Evolutionary conservation across 495 filamentous ascomycete species (phyloP), one percentile per base, ranked within the genome.

Genomic region (Tetracladium marchalianum): DNA sequence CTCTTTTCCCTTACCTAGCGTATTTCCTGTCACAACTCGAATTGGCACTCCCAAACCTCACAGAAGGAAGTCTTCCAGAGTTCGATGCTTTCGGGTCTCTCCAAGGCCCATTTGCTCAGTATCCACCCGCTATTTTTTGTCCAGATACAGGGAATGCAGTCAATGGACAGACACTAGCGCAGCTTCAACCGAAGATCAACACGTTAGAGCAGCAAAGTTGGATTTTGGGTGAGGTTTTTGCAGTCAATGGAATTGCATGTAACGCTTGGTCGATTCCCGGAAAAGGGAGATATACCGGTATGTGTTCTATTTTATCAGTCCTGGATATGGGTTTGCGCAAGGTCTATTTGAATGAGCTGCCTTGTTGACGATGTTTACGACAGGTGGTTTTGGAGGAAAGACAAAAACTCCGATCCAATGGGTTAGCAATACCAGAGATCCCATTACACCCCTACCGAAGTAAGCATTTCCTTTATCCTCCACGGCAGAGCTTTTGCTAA

Each of bases 351-450:
- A 32, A 10, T 11, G 9, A n/a, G 15, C 4, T 42, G n/a, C 4
- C 11, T 33, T 44, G 7, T 4, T 9, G 18, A 17, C 22, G 11
- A 4, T 11, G 15, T 33, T 24, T 4, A 17, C 18, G 13, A 18
- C 32, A 41, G 52, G 52, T 4, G 39, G 43, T 6, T 50, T 47
- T 43, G 47, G 47, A 10, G 39, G 47, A 5, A 31, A 41, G 1
- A 47, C 52, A 1, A 47, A 19, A 35, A 55, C 42, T 31, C 52
- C 52, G 0, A 44, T 55, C 10, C 39, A 51, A 24, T 55, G 50
- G 18, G 44, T 51, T 18, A 42, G 44, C 44, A 51, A 50, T 11
- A 50, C 52, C 11, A 22, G 37, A 11, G 52, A 55, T 43, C 44
- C 44, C 5, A 33, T 40, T 11, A 50, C 47, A 2, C 52, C 52